These are phyloP conservation scores for Lodderomyces margitis DNA, from an alignment of 1,139 yeast genomes.

Conservation along the genomic window DNA sequence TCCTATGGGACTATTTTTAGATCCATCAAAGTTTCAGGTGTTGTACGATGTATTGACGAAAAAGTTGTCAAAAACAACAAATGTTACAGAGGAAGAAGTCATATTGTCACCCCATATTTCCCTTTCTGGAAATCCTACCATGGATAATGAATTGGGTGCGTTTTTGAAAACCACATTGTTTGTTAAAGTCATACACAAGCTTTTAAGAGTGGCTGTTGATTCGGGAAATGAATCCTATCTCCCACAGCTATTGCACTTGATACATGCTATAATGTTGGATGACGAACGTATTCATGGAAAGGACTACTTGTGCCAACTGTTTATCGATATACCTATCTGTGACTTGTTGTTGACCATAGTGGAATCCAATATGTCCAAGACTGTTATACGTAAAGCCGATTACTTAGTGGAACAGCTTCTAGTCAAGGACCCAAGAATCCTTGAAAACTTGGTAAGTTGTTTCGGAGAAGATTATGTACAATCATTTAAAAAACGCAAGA, in stretches of 20 bases:
- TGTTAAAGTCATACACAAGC: constrained; percentile 56
- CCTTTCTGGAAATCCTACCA: constrained; percentile 36
- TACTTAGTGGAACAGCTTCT: constrained; percentile 50
- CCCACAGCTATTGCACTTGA: constrained; percentile 59
- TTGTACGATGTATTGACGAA: constrained; percentile 32
- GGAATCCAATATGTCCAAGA: constrained; percentile 50
- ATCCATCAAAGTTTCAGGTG: constrained; percentile 33
- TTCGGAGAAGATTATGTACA: constrained; percentile 58
- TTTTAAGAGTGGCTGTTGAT: constrained; percentile 51
- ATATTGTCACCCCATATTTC: constrained; percentile 35
- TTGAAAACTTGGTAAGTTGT: constrained; percentile 51
- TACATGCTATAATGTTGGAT: constrained; percentile 64
- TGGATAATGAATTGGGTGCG: constrained; percentile 41
- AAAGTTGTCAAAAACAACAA: constrained; percentile 25
- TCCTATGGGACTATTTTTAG: constrained; percentile 37
- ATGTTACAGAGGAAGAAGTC: constrained; percentile 34
- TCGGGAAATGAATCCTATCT: constrained; percentile 52
- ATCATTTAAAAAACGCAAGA: constrained; percentile 32
- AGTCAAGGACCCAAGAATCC: constrained; percentile 44
- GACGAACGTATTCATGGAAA: constrained; percentile 45
- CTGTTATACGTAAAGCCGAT: constrained; percentile 54
- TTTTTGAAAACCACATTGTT: constrained; percentile 53
- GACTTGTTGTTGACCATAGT: constrained; percentile 51
- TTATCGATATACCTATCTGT: constrained; percentile 54
- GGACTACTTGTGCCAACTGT: constrained; percentile 40